Evolutionary conservation across 176 grass and related monocot species (phyloP), one percentile per base, ranked within the genome.

Genomic region (Lolium perenne): DNA sequence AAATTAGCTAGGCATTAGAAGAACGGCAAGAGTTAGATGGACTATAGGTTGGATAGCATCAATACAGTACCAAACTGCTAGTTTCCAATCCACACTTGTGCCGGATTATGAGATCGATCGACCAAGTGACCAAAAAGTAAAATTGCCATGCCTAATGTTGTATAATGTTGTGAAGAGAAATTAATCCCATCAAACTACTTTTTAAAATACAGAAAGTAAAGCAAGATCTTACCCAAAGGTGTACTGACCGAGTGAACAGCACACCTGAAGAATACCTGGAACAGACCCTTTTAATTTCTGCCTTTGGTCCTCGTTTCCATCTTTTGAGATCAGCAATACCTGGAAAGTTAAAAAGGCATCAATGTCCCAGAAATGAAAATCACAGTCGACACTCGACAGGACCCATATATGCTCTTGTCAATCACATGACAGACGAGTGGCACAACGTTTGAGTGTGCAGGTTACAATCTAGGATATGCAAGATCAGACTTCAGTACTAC

Each of bases 21-120:
- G 41, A 69, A 56, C 23, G 12, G 51, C 22, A 21, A 17, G 66
- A 41, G 58, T 59, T 80, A 77, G 71, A 83, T 86, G 71, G 78
- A 77, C 63, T 40, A 62, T 54, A 83, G 64, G 71, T 47, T 79
- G 63, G 71, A 57, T 20, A 23, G 74, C 84, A 90, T 83, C 84
- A 78, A 87, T 29, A 29, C 26, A 29, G 26, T 87, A 80, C 58
- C 23, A 17, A 90, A 64, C 63, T 73, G 80, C n/a, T 49, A 23
- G 46, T 25, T 81, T 86, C 64, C 63, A 48, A 73, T 54, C 47
- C 64, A 46, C 25, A 79, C 29, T 26, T 56, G 86, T 50, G 50
- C 60, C 49, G 47, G 41, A 82, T 70, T 1, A 8, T 82, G 74
- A 46, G 43, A 79, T 48, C 47, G 56, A 43, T 60, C 45, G 13